Evolutionary conservation across 257 asterid genomes (phyloP).

Genomic region (Petrea volubilis): DNA sequence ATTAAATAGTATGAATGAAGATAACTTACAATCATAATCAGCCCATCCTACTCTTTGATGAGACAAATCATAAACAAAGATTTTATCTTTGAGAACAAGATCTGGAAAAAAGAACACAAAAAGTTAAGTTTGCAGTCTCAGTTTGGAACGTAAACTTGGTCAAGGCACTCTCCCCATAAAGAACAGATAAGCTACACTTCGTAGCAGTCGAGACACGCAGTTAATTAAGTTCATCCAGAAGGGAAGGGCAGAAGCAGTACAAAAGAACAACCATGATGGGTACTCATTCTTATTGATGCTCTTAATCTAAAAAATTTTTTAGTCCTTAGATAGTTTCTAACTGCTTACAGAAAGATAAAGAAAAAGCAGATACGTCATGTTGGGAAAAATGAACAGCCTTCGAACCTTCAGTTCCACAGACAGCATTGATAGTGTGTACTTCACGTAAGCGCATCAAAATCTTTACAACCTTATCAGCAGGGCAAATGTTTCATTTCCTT

Average conservation of each 20-base stretch:
- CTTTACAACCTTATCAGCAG: background rate
- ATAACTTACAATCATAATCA: slow-evolving; percentile 54
- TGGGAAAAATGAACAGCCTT: background rate
- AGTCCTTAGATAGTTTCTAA: background rate
- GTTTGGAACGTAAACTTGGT: background rate
- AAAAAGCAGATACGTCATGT: background rate
- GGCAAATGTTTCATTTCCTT: background rate
- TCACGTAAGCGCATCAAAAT: background rate
- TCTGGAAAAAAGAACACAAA: slow-evolving; percentile 36
- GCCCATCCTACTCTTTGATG: slow-evolving; percentile 69
- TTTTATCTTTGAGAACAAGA: slow-evolving; percentile 65
- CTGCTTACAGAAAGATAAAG: background rate
- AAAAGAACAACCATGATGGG: too few species aligned
- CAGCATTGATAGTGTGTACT: background rate
- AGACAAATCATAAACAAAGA: slow-evolving; percentile 61
- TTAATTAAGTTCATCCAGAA: background rate
- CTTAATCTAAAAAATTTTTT: background rate
- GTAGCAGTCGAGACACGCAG: background rate
- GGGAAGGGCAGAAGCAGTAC: too few species aligned
- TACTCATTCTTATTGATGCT: background rate
- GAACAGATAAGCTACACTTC: background rate
- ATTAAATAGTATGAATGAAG: background rate
- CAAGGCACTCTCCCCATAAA: background rate
- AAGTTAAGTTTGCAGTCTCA: slow-evolving; percentile 4
- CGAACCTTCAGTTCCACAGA: background rate